Evolutionary conservation across 768 basidiomycete species (phyloP), one percentile per base, ranked within the genome.

Genomic region (Leccinum longicurvipes): DNA sequence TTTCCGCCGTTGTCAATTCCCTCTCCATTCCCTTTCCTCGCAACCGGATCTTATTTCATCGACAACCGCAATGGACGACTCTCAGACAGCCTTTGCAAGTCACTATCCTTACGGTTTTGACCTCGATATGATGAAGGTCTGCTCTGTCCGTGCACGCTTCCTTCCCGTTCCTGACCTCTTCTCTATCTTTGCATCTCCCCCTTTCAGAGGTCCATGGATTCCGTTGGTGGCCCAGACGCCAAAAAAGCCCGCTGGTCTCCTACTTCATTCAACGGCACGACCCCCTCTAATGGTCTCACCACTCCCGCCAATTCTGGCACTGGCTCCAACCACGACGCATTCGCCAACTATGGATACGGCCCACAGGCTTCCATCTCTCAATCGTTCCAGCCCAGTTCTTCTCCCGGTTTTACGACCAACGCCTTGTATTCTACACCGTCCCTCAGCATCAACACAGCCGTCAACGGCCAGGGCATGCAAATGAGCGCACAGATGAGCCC

Each of bases 221-320:
- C 86, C 70, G 80, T 84, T 62, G 86, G 84, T 65, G 89, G 87
- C 65, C 89, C 88, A 61, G 89, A 91, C 73, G 79, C 86, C 53
- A 93, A 93, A 82, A 93, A 93, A 74, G 86, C 91, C 55, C 88
- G 91, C 63, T 92, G 91, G 91, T 91, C 89, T 27, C 88, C 89
- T 51, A 85, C 80, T 50, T 83, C 78, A 24, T 74, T 76, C 62
- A 70, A 66, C 28, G 67, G 69, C 51, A 63, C 70, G 28, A 69
- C 69, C 56, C 67, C 71, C 45, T 60, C 68, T 21, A 73, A 71
- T 54, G 75, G 75, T 52, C 78, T 68, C 53, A 60, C 72, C 52
- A 53, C 63, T 14, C 69, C 71, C 48, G 69, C 73, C 41, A 79
- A 67, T 67, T 73, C 71, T 17, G 69, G 72, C 45, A 55, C 71